Base-by-base conservation (phyloP, 2,329 filamentous ascomycete genomes). In the Colletotrichum sp. region DNA sequence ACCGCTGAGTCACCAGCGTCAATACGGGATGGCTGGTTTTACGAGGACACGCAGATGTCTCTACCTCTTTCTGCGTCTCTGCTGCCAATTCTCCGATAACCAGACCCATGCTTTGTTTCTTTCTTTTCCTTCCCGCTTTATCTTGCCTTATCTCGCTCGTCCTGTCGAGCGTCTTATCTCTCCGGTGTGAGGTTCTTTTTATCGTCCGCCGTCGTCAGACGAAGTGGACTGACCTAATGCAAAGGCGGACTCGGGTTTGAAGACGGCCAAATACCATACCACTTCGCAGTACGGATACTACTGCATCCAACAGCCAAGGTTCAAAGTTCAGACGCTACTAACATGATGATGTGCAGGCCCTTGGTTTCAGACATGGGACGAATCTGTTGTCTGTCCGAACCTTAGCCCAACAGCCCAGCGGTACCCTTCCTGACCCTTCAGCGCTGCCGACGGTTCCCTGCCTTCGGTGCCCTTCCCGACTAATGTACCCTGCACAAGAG, bases 271-370 rank as follows among this genome's bases (percentile, higher is more conserved):
- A 65, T 28, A 61, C 59, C 19, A 22, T 32, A 61, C 59, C 59
- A 32, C n/a, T 22, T 48, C n/a, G 55, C 55, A 27, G 22, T 19
- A 28, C 27, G 16, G 32, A 64, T 39, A 15, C 30, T 68, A 64
- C 57, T 19, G 36, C 55, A 74, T 74, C 44, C 57, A 32, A 59
- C 39, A 55, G 30, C 9, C 55, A 75, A 72, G 30, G 69, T 72
- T 75, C 63, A 63, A 39, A 68, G 44, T 76, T 74, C 74, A 73
- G 74, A 65, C 74, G 74, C 74, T 68, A 74, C 71, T 63, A 30
- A 76, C 64, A 73, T 73, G 59, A 76, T 76, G 74, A 69, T 76
- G 71, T 74, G 74, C 74, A 69, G 70, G 71, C n/a, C 27, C 74
- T 76, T 11, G 15, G 70, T 74, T 76, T 76, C 74, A 74, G 34